Base-by-base conservation (phyloP, 345 rosid species). In the Aquilaria malaccensis region DNA sequence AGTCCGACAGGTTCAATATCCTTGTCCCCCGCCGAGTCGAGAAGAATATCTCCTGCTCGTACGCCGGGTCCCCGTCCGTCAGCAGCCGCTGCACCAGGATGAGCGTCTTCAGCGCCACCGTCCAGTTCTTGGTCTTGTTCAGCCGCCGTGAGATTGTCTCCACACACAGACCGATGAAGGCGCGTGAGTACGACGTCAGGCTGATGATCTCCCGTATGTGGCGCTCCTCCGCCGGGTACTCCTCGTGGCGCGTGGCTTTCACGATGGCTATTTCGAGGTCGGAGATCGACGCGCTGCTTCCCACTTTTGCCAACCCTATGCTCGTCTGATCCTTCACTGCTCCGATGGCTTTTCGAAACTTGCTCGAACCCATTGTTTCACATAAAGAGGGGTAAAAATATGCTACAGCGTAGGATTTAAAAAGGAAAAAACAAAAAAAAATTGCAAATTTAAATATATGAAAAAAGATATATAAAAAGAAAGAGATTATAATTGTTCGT, bases 41-140 rank as follows among this genome's bases (percentile, higher is more conserved):
- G n/a, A 93, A 87, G 80, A 89, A 87, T 13, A 93, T 80, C 86
- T 93, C 97, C 57, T 93, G 95, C 72, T 87, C 90, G 33, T 83
- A 89, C 0, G 85, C 83, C 0, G 81, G 81, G 63, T 87, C 97
- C 0, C 97, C 97, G 13, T 86, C 90, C 0, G 74, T 65, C 0
- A 89, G 71, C 29, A 89, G 70, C 2, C 92, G 70, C 32, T 93
- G 97, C 67, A 93, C 67, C 56, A 93, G 37, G 33, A 84, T 74
- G 11, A 93, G 76, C 1, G 97, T 83, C 68, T 89, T 93, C 30
- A 93, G 71, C 0, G 98, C 98, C 5, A 93, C 98, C 3, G 81
- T 80, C 98, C 98, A 93, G 59, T 83, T 85, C 63, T 58, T 74
- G 47, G 98, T 93, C 80, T 81, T 89, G 77, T 84, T 87, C 60